Percentiles rank a stretch among this genome's conserved stretches.
These are phyloP conservation scores for Prosopis cineraria DNA, from an alignment of 306 rosid species.

Conservation along the genomic window DNA sequence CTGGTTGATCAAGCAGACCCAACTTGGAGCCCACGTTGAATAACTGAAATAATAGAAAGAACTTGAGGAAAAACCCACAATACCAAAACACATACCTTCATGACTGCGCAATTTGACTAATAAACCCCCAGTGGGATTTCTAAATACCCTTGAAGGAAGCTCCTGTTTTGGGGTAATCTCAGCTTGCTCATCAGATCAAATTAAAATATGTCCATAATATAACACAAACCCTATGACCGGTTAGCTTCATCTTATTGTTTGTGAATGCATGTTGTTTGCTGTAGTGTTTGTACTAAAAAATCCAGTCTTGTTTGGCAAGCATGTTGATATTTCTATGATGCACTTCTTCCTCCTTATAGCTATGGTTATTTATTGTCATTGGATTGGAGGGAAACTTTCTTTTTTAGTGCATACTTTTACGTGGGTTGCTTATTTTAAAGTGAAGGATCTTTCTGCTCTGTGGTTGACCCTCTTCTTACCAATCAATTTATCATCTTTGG, in stretches of 20 bases:
- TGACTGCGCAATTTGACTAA: not conserved
- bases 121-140: not conserved
- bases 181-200: not conserved
- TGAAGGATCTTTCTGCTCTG: not conserved
- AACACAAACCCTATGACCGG: not conserved
- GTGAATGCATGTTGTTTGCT: not conserved
- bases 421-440: conserved; percentile 1
- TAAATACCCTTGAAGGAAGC: not conserved
- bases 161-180: not conserved
- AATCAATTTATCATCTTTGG: conserved; percentile 25
- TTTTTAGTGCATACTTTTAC: not conserved
- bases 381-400: conserved; percentile 11
- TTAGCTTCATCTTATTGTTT: not conserved
- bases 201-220: not conserved
- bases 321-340: not conserved
- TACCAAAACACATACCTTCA: not conserved
- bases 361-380: not conserved
- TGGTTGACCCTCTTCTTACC: conserved; percentile 28
- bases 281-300: not conserved
- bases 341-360: not conserved
- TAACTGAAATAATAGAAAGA: not conserved
- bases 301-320: not conserved
- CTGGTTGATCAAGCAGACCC: not conserved
- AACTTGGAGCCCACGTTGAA: not conserved
- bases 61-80: not conserved